Conservation (phyloP, 208 protist species). For the Crithidia sp. region DNA sequence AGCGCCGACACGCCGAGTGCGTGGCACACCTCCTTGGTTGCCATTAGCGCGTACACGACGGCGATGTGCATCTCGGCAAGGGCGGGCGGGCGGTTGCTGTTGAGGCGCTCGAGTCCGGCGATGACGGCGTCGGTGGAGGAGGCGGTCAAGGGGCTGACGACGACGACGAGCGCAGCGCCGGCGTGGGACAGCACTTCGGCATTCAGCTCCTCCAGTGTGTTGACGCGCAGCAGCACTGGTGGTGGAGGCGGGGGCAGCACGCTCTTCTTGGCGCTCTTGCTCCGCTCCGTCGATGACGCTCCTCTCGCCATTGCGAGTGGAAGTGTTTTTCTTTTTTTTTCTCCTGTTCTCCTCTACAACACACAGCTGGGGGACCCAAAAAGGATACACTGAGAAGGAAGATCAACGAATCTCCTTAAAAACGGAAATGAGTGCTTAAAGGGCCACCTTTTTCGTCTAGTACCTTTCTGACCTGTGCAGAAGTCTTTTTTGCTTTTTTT, state of each 20-base stretch:
- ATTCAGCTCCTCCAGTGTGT: conserved; percentile 58
- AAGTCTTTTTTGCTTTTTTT: too few relatives aligned
- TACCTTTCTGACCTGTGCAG: too few relatives aligned
- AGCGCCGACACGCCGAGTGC: conserved; percentile 44
- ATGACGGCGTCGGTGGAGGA: conserved; percentile 52
- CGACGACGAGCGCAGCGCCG: conserved; percentile 57
- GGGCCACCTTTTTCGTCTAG: too few relatives aligned
- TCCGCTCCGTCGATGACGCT: conserved; percentile 14
- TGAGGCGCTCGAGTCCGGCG: conserved; percentile 68
- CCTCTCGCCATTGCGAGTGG: conserved; percentile 16
- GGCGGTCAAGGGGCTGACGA: conserved; percentile 61
- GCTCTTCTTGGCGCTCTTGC: conserved; percentile 43
- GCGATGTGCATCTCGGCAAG: conserved; percentile 55
- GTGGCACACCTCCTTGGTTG: conserved; percentile 52
- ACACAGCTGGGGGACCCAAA: too few relatives aligned
- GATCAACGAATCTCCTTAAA: too few relatives aligned
- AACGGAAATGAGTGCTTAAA: too few relatives aligned
- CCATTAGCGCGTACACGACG: conserved; percentile 55
- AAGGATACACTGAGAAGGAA: too few relatives aligned
- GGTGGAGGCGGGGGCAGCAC: conserved; percentile 57
- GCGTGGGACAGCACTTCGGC: conserved; percentile 36
- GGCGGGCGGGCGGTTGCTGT: conserved; percentile 49
- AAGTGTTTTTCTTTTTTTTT: not conserved
- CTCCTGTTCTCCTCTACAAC: too few relatives aligned
- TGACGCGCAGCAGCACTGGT: conserved; percentile 55